These are phyloP conservation scores for Simmondsia chinensis DNA, from an alignment of 148 eudicot species.

Conservation along the genomic window DNA sequence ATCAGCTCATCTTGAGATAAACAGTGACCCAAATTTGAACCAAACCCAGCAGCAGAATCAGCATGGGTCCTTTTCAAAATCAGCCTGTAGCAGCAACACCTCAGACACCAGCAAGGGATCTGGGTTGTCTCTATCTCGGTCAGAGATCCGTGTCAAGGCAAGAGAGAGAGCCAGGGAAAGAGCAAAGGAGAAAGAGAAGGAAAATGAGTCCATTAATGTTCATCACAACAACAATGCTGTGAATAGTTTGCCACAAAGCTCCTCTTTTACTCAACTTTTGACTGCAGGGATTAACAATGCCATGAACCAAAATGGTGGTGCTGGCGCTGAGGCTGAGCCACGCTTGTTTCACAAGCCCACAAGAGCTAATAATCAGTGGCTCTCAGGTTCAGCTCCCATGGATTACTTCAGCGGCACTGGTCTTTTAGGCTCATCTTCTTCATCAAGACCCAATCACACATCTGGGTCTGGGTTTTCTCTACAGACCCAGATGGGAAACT, in stretches of 20 bases:
- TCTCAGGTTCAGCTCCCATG: constrained; percentile 27
- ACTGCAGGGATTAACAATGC: constrained; percentile 43
- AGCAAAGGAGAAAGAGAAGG: constrained; percentile 61
- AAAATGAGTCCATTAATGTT: constrained; percentile 9
- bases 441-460: constrained; percentile 9
- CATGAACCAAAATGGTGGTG: too few species aligned
- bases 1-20: constrained; percentile 24
- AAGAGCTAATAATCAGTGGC: constrained; percentile 19
- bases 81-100: constrained; percentile 60
- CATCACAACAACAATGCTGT: constrained; percentile 7
- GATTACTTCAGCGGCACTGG: constrained; percentile 42
- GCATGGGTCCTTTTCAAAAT: constrained; percentile 29
- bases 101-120: constrained; percentile 87
- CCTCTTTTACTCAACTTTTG: constrained; percentile 75
- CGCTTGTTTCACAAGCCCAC: constrained; percentile 23
- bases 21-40: constrained; percentile 9
- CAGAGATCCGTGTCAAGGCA: constrained; percentile 64
- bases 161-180: constrained; percentile 75
- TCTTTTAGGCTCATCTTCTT: constrained; percentile 12
- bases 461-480: constrained; percentile 14
- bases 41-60: constrained; percentile 15
- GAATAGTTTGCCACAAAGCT: constrained; percentile 34
- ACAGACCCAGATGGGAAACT: constrained; percentile 19
- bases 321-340: too few species aligned
- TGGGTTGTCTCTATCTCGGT: constrained; percentile 52